Evolutionary conservation across 129 eudicot species (phyloP).

Genomic region (Flaveria sonorensis): DNA sequence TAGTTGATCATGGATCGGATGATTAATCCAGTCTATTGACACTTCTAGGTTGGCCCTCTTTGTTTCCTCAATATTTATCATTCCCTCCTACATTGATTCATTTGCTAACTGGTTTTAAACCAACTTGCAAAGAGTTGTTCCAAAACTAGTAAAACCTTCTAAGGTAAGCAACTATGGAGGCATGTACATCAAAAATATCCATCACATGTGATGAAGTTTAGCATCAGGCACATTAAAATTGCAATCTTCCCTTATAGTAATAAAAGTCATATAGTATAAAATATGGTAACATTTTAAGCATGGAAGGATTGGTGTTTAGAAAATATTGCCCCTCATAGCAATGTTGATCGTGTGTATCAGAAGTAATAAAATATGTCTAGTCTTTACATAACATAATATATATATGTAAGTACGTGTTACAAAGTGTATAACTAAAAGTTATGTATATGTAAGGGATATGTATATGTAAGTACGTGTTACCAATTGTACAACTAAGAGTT

Average conservation of each 20-base stretch:
- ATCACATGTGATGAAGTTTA: neutral
- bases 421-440: too few species aligned
- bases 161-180: neutral
- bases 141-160: neutral
- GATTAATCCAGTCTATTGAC: neutral
- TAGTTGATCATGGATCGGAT: neutral
- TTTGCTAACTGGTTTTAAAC: neutral
- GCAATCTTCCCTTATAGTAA: neutral
- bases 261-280: neutral
- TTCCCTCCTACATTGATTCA: too few species aligned
- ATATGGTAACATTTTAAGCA: constrained; percentile 12
- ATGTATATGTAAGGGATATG: too few species aligned
- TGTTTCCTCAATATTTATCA: neutral
- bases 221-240: neutral
- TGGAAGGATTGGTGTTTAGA: constrained; percentile 5
- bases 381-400: neutral
- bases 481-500: too few species aligned
- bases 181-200: constrained; percentile 2
- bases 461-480: too few species aligned
- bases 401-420: too few species aligned
- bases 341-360: neutral
- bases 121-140: constrained; percentile 13
- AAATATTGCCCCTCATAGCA: neutral
- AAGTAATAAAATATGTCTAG: neutral
- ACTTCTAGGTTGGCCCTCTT: constrained; percentile 17